Conservation (phyloP, 805 yeast species). For the Kockiozyma suomiensis region DNA sequence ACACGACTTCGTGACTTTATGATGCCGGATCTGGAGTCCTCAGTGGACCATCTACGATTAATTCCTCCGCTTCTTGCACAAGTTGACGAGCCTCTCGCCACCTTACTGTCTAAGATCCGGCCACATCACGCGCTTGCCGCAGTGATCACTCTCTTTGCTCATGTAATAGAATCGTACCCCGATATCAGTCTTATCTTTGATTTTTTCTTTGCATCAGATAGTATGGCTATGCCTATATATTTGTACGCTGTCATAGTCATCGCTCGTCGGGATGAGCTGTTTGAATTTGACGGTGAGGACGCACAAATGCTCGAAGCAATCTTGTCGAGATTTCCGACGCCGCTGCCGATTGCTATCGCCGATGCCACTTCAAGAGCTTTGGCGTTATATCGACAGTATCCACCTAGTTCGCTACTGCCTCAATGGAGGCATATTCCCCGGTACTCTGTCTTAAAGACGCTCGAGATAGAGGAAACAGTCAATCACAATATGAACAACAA, state of each 20-base stretch:
- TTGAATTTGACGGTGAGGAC: slow-evolving; percentile 42
- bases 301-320: slow-evolving; percentile 49
- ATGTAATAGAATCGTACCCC: slow-evolving; percentile 57
- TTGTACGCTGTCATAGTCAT: slow-evolving; percentile 55
- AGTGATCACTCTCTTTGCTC: slow-evolving; percentile 75
- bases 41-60: slow-evolving; percentile 65
- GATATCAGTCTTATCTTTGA: slow-evolving; percentile 69
- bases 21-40: slow-evolving; percentile 67
- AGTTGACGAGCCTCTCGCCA: slow-evolving; percentile 52
- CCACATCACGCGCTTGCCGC: slow-evolving; percentile 77
- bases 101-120: slow-evolving; percentile 46
- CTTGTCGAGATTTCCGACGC: slow-evolving; percentile 40
- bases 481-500: not conserved
- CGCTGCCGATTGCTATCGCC: slow-evolving; percentile 31
- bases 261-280: slow-evolving; percentile 49
- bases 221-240: slow-evolving; percentile 58
- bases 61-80: slow-evolving; percentile 62
- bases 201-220: slow-evolving; percentile 58
- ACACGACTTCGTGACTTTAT: slow-evolving; percentile 79
- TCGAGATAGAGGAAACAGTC: not conserved
- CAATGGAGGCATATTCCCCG: slow-evolving; percentile 39
- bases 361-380: slow-evolving; percentile 35
- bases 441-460: slow-evolving; percentile 42
- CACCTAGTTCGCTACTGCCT: slow-evolving; percentile 28
- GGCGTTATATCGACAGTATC: slow-evolving; percentile 31